Base-by-base conservation (phyloP, 2,329 filamentous ascomycete genomes). In the Gremmenia infestans region DNA sequence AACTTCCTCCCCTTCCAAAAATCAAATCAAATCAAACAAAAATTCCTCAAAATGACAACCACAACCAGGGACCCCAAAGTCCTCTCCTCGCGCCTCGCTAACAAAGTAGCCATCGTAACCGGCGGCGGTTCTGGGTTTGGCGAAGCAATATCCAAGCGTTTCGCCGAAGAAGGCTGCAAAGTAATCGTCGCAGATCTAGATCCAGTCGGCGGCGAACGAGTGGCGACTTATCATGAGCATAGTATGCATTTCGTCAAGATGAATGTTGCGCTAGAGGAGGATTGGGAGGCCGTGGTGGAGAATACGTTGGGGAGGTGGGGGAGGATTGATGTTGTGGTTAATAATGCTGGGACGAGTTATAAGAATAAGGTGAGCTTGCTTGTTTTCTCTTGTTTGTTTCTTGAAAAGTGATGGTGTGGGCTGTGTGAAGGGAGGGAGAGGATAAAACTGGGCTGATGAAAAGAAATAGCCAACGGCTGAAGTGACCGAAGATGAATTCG, bases 401-500 rank as follows among this genome's bases (percentile, higher is more conserved):
- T 39, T 2, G 22, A 25, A 28, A 17, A n/a, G 39, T 23, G 35
- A 22, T 5, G 11, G 14, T 40, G 8, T 9, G 8, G 28, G 37
- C 2, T 36, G 36, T 11, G 42, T 9, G 32, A 23, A 19, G 1
- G 37, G 28, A 14, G 39, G n/a, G 32, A 23, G 15, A 1, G 19
- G 23, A 23, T 23, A n/a, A 22, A n/a, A 11, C 19, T 12, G 37
- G 17, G 42, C 52, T 59, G 37, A 58, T 39, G 36, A 36, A 25
- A 3, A 2, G 25, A 32, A 32, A 45, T 56, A 70, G 73, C 77
- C 83, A 0, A 87, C 85, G 0, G 71, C 78, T 28, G 76, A 83
- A 0, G 86, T 88, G 2, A 85, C 82, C 0, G 83, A 87, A 52
- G 74, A 76, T 4, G 86, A 89, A 48, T 89, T 86, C 58, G 83